Base-by-base conservation (phyloP, 805 yeast species). In the Candida manassasensis region DNA sequence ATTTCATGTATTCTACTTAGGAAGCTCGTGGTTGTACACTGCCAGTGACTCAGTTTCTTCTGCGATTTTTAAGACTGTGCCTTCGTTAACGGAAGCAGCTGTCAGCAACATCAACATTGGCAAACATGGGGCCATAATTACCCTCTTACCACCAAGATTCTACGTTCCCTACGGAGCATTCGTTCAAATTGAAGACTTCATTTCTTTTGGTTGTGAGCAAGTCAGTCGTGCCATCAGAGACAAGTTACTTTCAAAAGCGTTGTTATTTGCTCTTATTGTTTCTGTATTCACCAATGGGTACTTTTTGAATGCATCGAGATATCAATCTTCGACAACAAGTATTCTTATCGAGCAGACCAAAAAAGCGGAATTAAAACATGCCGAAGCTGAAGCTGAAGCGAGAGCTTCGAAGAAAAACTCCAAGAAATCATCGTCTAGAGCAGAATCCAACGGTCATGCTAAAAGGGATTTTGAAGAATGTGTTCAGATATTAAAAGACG, bases 201-300 rank as follows among this genome's bases (percentile, higher is more conserved):
- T 82, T 18, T 55, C 77, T 21, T 59, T 67, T 2, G 40, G 75
- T 12, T 60, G 82, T 33, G 77, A 73, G 27, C 68, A 67, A 33
- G 57, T 88, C 42, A 79, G 86, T 40, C 54, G 53, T 38, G 84
- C 89, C 13, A 81, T 89, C 37, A 76, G 83, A 48, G 96, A 89
- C 57, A 83, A 81, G 36, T 65, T 86, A 42, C 74, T 88, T 45
- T 79, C 93, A 42, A 89, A 89, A 55, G 75, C 80, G 43, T 68
- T 88, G 35, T 73, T 89, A 29, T 69, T 84, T 42, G 79, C 78
- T 8, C 77, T 89, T 41, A 79, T 83, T 17, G 63, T 85, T 44
- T 84, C 95, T 45, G 74, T 86, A 37, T 79, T 83, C 4, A 79
- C 85, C 44, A 93, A 93, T 56, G 78, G 84, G 34, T 90, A 89